These are phyloP conservation scores for Magnusiomyces tetraspermus DNA, from an alignment of 1,139 yeast species.

Conservation along the genomic window DNA sequence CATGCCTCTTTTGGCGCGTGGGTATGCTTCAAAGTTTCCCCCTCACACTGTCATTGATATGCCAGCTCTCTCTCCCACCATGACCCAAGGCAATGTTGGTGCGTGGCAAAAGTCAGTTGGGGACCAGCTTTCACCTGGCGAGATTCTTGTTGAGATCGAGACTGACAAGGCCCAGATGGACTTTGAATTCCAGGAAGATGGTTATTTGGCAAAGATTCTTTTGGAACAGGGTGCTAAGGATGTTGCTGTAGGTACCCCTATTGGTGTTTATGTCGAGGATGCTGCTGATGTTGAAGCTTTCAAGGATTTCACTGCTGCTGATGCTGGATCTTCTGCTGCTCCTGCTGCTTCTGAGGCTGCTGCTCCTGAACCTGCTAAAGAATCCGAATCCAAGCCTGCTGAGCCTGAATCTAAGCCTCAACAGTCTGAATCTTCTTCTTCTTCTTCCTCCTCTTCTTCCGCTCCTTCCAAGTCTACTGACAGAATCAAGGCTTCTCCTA, in stretches of 20 bases:
- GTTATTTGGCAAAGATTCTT: conserved; percentile 83
- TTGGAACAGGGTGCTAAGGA: conserved; percentile 83
- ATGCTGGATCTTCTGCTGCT: conserved; percentile 53
- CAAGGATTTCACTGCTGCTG: conserved; percentile 72
- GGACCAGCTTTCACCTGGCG: conserved; percentile 81
- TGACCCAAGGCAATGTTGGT: conserved; percentile 91
- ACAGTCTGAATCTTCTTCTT: conserved; percentile 29
- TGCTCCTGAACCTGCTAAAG: conserved; percentile 20
- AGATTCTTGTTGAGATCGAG: conserved; percentile 91
- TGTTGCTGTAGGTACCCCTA: conserved; percentile 87
- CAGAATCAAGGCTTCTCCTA: conserved; percentile 88
- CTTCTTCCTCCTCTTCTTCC: conserved; percentile 13
- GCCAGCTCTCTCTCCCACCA: conserved; percentile 96
- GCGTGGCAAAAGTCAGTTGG: conserved; percentile 86
- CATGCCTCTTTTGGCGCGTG: conserved; percentile 19
- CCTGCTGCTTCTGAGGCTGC: conserved; percentile 24
- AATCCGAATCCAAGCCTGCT: conserved; percentile 24
- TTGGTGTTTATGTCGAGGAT: conserved; percentile 93
- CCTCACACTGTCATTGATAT: conserved; percentile 61
- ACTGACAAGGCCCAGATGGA: conserved; percentile 99
- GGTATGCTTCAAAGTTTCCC: conserved; percentile 39
- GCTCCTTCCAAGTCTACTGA: conserved; percentile 34
- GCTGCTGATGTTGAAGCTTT: conserved; percentile 78
- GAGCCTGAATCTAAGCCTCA: conserved; percentile 27
- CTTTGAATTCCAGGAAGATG: conserved; percentile 98